Percentiles rank a stretch among this genome's conserved stretches.
Conservation (phyloP, 495 filamentous ascomycete species). For the Cercophora sp. region DNA sequence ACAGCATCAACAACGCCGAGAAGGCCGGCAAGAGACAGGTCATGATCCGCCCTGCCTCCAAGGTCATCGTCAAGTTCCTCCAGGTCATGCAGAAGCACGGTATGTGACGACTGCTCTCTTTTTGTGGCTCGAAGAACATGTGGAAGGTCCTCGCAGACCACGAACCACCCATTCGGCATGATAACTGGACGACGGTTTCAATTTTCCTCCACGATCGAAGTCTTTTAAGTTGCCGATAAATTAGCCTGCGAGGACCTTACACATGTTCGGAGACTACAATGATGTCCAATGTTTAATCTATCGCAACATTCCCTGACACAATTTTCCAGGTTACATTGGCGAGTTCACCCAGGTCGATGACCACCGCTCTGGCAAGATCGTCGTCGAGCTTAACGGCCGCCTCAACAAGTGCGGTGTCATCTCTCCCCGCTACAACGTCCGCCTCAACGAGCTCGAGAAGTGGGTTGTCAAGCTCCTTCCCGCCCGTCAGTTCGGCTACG, state of each 20-base stretch:
- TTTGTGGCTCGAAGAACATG: constrained; percentile 9
- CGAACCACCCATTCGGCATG: constrained; percentile 64
- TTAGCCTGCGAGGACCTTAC: constrained; percentile 75
- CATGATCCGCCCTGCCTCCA: constrained; percentile 90
- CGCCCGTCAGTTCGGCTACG: constrained; percentile 98
- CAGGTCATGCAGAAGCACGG: constrained; percentile 98
- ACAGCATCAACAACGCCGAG: constrained; percentile 99
- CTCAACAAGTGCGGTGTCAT: constrained; percentile 99
- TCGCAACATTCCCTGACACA: constrained; percentile 74
- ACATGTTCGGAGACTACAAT: constrained; percentile 74
- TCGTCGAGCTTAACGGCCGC: constrained; percentile 90
- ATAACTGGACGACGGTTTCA: constrained; percentile 98
- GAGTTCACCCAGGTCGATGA: constrained; percentile 99
- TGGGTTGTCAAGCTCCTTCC: constrained; percentile 98
- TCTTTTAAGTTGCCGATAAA: constrained; percentile 99
- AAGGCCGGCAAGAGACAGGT: constrained; percentile 98
- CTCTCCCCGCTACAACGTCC: constrained; percentile 97
- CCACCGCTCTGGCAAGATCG: constrained; percentile 97
- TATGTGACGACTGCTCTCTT: constrained; percentile 59
- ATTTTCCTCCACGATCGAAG: constrained; percentile 75
- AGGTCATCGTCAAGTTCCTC: constrained; percentile 99
- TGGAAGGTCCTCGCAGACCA: constrained; percentile 21
- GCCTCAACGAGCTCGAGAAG: constrained; percentile 94
- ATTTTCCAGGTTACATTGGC: constrained; percentile 84
- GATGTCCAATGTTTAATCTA: constrained; percentile 83